Base-by-base conservation (phyloP, 495 filamentous ascomycete species). In the Staphylotrichum longicolle region DNA sequence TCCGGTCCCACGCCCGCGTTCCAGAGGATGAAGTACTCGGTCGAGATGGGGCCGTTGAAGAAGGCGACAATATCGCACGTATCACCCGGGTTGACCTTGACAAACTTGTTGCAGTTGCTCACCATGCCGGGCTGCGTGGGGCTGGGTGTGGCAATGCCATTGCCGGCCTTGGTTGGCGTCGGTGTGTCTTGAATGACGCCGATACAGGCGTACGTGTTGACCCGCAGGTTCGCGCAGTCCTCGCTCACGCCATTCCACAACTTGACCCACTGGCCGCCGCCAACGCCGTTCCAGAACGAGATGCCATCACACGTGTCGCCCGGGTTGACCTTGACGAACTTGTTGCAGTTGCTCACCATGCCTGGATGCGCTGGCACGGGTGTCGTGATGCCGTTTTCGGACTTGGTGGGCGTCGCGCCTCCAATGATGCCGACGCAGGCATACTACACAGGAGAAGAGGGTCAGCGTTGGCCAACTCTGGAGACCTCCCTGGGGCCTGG, bases 391-490 rank as follows among this genome's bases (percentile, higher is more conserved):
- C 42, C 42, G 42, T 33, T 35, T 5, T 5, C 37, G 37, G 37
- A 9, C 37, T 5, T 39, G 5, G 37, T 9, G 37, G 47, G 27
- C 30, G 47, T 14, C n/a, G 46, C 6, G 12, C 46, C 46, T 30
- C 15, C 46, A 12, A 49, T 49, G 50, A 53, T 11, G 3, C 50
- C 50, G 32, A 53, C 35, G 14, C 50, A 40, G 33, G 50, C 50
- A 10, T 53, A 53, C 50, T 52, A n/a, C n/a, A n/a, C n/a, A 7
- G 12, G 7, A 30, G 7, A 20, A 20, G 34, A 32, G 9, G 27
- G 47, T 50, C 14, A 50, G 47, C 27, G 1, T 33, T 12, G 20
- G 37, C 37, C 37, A 4, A 50, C 3, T 50, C 5, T 2, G 12
- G 32, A 4, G 51, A 35, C 34, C 12, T 8, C 3, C 5, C n/a